Percentiles rank a stretch among this genome's conserved stretches.
Conservation (phyloP, 2,329 filamentous ascomycete species). For the Samsoniella hepiali region DNA sequence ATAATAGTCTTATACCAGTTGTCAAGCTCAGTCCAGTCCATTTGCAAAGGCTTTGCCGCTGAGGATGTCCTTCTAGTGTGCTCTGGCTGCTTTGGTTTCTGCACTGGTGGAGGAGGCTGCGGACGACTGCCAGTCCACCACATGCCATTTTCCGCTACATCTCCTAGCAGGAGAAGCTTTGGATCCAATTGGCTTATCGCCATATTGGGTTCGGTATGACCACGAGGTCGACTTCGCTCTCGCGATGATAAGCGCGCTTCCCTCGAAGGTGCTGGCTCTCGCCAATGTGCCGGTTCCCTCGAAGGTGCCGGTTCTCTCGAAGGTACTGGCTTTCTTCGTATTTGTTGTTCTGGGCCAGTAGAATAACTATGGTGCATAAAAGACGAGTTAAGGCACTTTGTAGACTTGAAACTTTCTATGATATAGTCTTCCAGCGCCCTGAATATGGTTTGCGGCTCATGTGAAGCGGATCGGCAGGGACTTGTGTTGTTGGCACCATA, state of each 20-base stretch:
- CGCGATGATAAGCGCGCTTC: constrained; percentile 37
- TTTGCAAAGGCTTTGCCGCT: constrained; percentile 52
- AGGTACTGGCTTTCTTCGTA: constrained; percentile 28
- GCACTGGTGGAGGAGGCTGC: background rate
- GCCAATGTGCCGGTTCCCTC: background rate
- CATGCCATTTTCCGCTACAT: constrained; percentile 75
- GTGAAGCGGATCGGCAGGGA: constrained; percentile 20
- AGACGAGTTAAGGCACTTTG: constrained; percentile 71
- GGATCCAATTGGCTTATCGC: constrained; percentile 61
- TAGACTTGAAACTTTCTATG: constrained; percentile 62
- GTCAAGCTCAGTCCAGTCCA: constrained; percentile 69
- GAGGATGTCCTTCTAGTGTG: constrained; percentile 5
- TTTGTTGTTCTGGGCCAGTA: constrained; percentile 19
- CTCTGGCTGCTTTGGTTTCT: constrained; percentile 8
- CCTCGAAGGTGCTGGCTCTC: constrained; percentile 27
- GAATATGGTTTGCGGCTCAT: constrained; percentile 62
- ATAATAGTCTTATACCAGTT: constrained; percentile 73
- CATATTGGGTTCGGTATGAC: constrained; percentile 23
- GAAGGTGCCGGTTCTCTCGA: constrained; percentile 36
- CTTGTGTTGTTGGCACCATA: constrained; percentile 15
- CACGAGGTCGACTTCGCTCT: constrained; percentile 18
- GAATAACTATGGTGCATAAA: constrained; percentile 48
- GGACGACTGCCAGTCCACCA: constrained; percentile 69
- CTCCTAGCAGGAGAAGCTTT: constrained; percentile 69
- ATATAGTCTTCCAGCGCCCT: constrained; percentile 76